Percentiles rank a stretch among this genome's conserved stretches.
phyloP scores from a whole-genome alignment of 257 asterid genomes.

The Parsonsia alboflavescens region DNA sequence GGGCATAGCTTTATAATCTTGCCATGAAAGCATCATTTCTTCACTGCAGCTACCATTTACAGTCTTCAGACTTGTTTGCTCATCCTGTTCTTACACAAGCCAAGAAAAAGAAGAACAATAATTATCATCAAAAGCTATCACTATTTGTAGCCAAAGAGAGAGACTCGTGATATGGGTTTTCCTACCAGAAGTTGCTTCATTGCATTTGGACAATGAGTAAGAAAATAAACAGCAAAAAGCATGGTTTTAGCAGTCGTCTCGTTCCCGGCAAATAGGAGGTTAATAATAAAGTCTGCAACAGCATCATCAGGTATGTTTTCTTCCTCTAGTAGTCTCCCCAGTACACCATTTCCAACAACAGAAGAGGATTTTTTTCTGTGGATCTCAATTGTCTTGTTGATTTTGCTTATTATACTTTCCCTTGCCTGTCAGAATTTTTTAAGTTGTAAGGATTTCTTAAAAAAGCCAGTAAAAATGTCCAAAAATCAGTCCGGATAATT shows the following conservation, averaged over 20 bases:
- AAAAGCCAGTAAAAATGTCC: background rate
- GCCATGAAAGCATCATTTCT: constrained; percentile 64
- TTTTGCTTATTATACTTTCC: constrained; percentile 63
- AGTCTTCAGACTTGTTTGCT: constrained; percentile 55
- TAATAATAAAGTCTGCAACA: constrained; percentile 78
- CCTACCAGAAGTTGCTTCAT: constrained; percentile 71
- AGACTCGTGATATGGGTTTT: background rate
- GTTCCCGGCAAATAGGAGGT: constrained; percentile 90
- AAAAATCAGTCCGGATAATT: background rate
- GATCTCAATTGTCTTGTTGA: constrained; percentile 48
- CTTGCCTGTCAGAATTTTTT: constrained; percentile 47
- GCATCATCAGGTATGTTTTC: constrained; percentile 77
- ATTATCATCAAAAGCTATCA: background rate
- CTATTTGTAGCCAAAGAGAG: background rate
- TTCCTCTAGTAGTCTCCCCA: constrained; percentile 69
- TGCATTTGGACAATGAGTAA: constrained; percentile 71
- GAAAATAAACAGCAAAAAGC: constrained; percentile 82
- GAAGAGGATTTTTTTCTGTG: constrained; percentile 39
- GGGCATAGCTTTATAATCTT: constrained; percentile 78
- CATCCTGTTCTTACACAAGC: constrained; percentile 46
- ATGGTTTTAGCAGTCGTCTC: constrained; percentile 92
- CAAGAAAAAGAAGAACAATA: background rate
- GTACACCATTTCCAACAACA: constrained; percentile 49
- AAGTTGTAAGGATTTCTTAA: no score
- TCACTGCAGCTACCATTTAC: constrained; percentile 22